phyloP scores from a whole-genome alignment of 352 stramenopile species.

The Phytophthora fragariaefolia region DNA sequence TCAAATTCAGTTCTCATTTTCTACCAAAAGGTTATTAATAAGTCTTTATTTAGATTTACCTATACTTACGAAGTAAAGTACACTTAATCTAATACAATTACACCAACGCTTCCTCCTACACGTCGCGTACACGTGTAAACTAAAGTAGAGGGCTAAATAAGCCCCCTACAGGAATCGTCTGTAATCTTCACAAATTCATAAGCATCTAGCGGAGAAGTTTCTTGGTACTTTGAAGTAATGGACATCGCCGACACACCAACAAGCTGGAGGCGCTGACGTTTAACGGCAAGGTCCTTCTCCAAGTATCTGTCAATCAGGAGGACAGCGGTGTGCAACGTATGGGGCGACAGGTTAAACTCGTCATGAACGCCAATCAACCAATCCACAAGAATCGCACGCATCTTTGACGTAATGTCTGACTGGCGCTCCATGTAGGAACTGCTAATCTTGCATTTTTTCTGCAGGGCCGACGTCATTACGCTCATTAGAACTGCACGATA shows the following conservation, averaged over 20 bases:
- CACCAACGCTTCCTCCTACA: too few species aligned
- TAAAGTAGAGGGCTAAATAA: too few species aligned
- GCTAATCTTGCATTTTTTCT: constrained; percentile 70
- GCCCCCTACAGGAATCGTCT: too few species aligned
- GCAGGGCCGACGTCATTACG: too few species aligned
- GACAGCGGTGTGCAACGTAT: constrained; percentile 88
- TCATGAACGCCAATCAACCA: constrained; percentile 96
- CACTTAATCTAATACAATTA: too few species aligned
- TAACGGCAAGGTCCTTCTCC: constrained; percentile 73
- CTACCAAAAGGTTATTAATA: too few species aligned
- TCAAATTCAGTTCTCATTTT: too few species aligned
- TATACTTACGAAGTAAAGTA: too few species aligned
- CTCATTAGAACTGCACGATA: neutral
- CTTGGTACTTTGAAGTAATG: constrained; percentile 98
- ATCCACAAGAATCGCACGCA: constrained; percentile 99
- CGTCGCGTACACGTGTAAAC: too few species aligned
- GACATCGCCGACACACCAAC: constrained; percentile 96
- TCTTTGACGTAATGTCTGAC: constrained; percentile 98
- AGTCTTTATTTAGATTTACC: too few species aligned
- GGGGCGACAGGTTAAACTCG: constrained; percentile 80
- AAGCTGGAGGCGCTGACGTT: constrained; percentile 93
- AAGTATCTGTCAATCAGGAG: constrained; percentile 86
- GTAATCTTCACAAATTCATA: constrained; percentile 98
- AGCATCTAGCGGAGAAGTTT: constrained; percentile 95
- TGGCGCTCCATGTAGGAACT: constrained; percentile 89